These are phyloP conservation scores for Chytriomyces confervae DNA, from an alignment of 192 early-diverging fungal genomes.

Conservation along the genomic window DNA sequence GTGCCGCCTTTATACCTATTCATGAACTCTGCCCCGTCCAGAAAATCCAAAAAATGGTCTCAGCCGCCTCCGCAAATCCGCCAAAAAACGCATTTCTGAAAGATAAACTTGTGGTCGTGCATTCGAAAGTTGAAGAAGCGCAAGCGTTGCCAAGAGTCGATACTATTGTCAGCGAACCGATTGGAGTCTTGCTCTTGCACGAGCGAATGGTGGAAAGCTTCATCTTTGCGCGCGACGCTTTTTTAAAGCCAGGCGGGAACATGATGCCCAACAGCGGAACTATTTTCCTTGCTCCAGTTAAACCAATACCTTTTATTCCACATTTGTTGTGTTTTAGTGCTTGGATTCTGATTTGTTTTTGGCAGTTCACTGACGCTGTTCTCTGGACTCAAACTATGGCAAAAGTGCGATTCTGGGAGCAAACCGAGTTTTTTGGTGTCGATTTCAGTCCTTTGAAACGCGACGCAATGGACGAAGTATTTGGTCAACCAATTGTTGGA, in stretches of 20 bases:
- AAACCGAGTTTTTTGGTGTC: conserved; percentile 87
- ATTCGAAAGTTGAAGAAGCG: conserved; percentile 89
- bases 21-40: conserved; percentile 10
- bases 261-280: conserved; percentile 89
- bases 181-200: conserved; percentile 95
- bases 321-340: not conserved
- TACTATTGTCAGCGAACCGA: conserved; percentile 95
- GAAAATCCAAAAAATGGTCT: conserved; percentile 84
- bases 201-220: conserved; percentile 96
- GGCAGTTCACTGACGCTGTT: conserved; percentile 57
- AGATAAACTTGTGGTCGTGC: conserved; percentile 80
- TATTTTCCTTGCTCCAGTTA: conserved; percentile 84
- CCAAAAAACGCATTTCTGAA: conserved; percentile 75
- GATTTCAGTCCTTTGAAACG: conserved; percentile 84
- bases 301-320: conserved; percentile 35
- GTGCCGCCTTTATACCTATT: not conserved
- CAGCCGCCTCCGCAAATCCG: conserved; percentile 44
- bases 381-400: conserved; percentile 95
- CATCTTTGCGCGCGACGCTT: conserved; percentile 85
- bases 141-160: conserved; percentile 78
- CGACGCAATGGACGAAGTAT: conserved; percentile 88
- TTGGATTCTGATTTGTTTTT: not conserved
- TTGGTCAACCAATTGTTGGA: conserved; percentile 93
- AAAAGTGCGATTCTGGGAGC: conserved; percentile 81
- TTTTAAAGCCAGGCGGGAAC: conserved; percentile 89